Percentiles rank a stretch among this genome's conserved stretches.
phyloP scores from a whole-genome alignment of 2,329 filamentous ascomycete genomes.

The Zalaria obscura region DNA sequence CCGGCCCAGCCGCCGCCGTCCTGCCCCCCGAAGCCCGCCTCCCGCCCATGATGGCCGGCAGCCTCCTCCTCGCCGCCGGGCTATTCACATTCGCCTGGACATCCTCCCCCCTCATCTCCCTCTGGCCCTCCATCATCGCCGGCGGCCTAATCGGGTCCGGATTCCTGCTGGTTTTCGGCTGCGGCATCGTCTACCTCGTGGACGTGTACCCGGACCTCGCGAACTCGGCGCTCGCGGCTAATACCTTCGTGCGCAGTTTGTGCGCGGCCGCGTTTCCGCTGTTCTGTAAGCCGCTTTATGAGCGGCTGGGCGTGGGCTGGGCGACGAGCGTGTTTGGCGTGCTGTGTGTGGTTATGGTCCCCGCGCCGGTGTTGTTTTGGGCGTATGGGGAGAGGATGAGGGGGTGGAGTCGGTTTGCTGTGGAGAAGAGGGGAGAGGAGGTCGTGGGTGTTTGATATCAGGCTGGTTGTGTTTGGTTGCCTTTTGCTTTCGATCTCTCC shows the following conservation, averaged over 20 bases:
- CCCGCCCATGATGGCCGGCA: slow-evolving; percentile 33
- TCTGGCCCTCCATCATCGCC: slow-evolving; percentile 4
- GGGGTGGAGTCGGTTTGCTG: slow-evolving; percentile 10
- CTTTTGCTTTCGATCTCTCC: too few species aligned
- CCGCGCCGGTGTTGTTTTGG: slow-evolving; percentile 15
- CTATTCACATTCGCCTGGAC: slow-evolving; percentile 7
- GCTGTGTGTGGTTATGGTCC: slow-evolving; percentile 15
- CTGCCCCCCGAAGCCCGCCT: slow-evolving; percentile 29
- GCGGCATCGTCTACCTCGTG: slow-evolving; percentile 11
- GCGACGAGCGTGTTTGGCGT: slow-evolving; percentile 19
- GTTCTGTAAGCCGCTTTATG: slow-evolving; percentile 19
- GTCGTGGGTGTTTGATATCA: too few species aligned
- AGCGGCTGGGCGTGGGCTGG: slow-evolving; percentile 19
- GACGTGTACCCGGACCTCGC: slow-evolving; percentile 23
- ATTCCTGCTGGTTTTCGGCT: slow-evolving; percentile 5
- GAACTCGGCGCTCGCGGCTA: slow-evolving; percentile 17
- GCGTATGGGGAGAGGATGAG: slow-evolving; percentile 14
- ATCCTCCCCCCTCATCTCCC: slow-evolving; percentile 10
- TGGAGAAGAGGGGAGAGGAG: too few species aligned
- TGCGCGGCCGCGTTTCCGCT: slow-evolving; percentile 23
- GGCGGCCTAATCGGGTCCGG: slow-evolving; percentile 5
- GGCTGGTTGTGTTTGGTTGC: too few species aligned
- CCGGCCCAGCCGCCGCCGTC: slow-evolving; percentile 15
- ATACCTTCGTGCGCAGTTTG: slow-evolving; percentile 19
- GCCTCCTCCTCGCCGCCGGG: slow-evolving; percentile 25